Base-by-base conservation (phyloP, 106 monocot species). In the Amphibolis antarctica region DNA sequence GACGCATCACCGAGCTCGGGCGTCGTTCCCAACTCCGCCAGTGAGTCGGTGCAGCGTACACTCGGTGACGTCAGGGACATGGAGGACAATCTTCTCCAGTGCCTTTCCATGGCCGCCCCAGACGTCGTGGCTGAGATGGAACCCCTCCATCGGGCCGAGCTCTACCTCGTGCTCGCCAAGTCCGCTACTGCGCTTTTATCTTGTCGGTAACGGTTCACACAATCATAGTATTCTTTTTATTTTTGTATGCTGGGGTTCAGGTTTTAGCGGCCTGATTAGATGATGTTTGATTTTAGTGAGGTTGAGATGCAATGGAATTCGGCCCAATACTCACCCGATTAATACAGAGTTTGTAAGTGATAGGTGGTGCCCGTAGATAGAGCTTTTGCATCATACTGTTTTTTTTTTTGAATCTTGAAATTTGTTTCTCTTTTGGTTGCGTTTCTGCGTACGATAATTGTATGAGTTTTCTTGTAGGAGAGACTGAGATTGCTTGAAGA, bases 401-500 rank as follows among this genome's bases (percentile, higher is more conserved):
- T 23, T 23, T 25, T 20, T 23, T 12, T 4, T 5, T 18, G 24
- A 55, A 27, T 22, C 28, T 21, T 65, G 4, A 12, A 25, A 46
- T 25, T 49, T 28, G 24, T n/a, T n/a, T n/a, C n/a, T n/a, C n/a
- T n/a, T n/a, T n/a, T n/a, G n/a, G n/a, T n/a, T n/a, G n/a, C n/a
- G n/a, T n/a, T n/a, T n/a, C n/a, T n/a, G 50, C 50, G 17, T 51
- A 20, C 20, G n/a, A n/a, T 7, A 44, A 62, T 83, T 0, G 30
- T 21, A 22, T 69, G 65, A 44, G 20, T 62, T 62, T 18, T 10
- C 5, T 78, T 85, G 55, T 44, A 93, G 93, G 93, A 93, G 52
- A 85, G 93, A 55, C 44, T 93, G 64, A 79, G 79, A 44, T 77
- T 93, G 66, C 77, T 77, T 46, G 78, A 85, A 18, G 93, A 81